Evolutionary conservation across 768 basidiomycete species (phyloP).

Genomic region (Russula abietina): DNA sequence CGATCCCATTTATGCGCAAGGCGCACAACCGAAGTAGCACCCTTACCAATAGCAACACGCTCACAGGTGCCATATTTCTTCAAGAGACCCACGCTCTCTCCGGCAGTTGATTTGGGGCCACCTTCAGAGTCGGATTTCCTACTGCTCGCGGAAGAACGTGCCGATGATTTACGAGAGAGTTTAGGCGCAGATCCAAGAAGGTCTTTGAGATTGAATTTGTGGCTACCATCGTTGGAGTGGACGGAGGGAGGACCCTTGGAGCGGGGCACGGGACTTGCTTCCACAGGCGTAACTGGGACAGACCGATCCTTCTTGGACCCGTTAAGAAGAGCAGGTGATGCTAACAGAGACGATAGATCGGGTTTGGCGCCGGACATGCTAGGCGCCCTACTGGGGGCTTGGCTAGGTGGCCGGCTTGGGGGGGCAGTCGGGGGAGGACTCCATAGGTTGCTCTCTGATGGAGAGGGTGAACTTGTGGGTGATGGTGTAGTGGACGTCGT

Average conservation of each 20-base stretch:
- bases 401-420: constrained; percentile 48
- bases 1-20: constrained; percentile 99
- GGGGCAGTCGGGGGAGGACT: constrained; percentile 59
- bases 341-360: constrained; percentile 17
- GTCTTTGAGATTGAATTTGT: constrained; percentile 83
- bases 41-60: constrained; percentile 94
- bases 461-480: constrained; percentile 43
- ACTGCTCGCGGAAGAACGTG: constrained; percentile 59
- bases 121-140: constrained; percentile 65
- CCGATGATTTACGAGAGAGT: constrained; percentile 62
- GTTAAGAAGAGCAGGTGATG: constrained; percentile 10
- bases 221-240: constrained; percentile 51
- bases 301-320: constrained; percentile 10
- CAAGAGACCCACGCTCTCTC: constrained; percentile 51
- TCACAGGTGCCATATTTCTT: constrained; percentile 98
- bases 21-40: constrained; percentile 94
- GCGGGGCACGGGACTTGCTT: constrained; percentile 22
- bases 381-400: constrained; percentile 40
- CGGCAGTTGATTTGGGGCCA: constrained; percentile 40
- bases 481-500: constrained; percentile 37
- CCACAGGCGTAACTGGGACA: constrained; percentile 13
- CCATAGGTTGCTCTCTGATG: constrained; percentile 53
- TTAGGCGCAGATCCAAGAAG: constrained; percentile 71
- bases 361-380: constrained; percentile 29
- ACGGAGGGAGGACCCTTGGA: constrained; percentile 37